Conservation (phyloP, 306 rosid genomes). For the Glycyrrhiza uralensis region DNA sequence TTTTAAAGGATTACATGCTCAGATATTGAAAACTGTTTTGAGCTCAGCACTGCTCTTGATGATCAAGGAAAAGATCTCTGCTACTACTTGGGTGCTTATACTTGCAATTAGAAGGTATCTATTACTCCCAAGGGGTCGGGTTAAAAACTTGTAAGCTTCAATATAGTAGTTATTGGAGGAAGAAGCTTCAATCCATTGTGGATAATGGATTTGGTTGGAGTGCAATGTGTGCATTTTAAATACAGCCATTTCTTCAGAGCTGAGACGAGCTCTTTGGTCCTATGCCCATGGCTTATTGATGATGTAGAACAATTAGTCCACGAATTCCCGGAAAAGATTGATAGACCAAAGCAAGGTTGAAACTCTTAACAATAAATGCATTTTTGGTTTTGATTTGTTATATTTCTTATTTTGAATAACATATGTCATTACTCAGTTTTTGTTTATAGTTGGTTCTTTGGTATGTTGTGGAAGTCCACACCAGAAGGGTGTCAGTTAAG, state of each 20-base stretch:
- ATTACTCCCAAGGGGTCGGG: slow-evolving; percentile 50
- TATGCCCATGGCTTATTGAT: slow-evolving; percentile 1
- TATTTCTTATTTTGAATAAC: slow-evolving; percentile 15
- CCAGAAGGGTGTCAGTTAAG: slow-evolving; percentile 9
- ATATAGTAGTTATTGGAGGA: slow-evolving; percentile 21
- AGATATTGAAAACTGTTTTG: slow-evolving; percentile 92
- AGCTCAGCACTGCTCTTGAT: slow-evolving; percentile 95
- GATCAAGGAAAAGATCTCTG: slow-evolving; percentile 95
- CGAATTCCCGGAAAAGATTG: not conserved
- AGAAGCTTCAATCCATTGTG: slow-evolving; percentile 22
- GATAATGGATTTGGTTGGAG: slow-evolving; percentile 20
- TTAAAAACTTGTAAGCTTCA: slow-evolving; percentile 29
- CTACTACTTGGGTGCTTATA: slow-evolving; percentile 84
- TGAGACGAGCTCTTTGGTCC: slow-evolving; percentile 12
- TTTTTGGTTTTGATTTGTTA: slow-evolving; percentile 10
- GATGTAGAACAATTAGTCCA: not conserved
- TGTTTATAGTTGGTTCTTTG: not conserved
- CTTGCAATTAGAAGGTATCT: slow-evolving; percentile 75
- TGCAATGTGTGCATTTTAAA: slow-evolving; percentile 15
- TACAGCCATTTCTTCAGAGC: slow-evolving; percentile 4
- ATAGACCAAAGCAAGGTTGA: slow-evolving; percentile 13
- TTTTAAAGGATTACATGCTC: slow-evolving; percentile 95
- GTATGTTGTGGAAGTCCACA: slow-evolving; percentile 18
- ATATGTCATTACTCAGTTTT: not conserved
- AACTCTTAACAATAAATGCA: slow-evolving; percentile 13